A percentile compares a stretch with the other conserved stretches of the same genome.
Conservation (phyloP, 139 green algal genomes). For the Tetradesmus lagerheimii region DNA sequence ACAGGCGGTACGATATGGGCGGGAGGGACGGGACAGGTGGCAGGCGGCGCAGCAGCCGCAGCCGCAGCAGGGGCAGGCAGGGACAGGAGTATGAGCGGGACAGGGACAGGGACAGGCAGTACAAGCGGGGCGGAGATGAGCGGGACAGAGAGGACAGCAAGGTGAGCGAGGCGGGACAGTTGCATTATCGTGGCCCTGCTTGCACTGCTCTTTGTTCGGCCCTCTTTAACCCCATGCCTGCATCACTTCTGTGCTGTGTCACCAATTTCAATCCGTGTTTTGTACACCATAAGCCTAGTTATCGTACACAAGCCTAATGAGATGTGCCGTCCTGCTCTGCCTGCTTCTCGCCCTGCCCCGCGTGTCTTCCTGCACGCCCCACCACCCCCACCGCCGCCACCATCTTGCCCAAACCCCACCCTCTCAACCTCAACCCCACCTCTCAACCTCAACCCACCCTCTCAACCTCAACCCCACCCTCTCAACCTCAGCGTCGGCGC, state of each 20-base stretch:
- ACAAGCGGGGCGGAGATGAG: slow-evolving; percentile 28
- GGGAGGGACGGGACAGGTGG: background rate
- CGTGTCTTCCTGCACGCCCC: background rate
- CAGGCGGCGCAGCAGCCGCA: slow-evolving; percentile 13
- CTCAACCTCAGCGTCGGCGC: background rate
- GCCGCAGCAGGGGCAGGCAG: slow-evolving; percentile 9
- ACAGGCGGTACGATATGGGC: background rate
- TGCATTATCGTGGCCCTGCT: too few relatives aligned
- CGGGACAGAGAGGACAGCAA: slow-evolving; percentile 2
- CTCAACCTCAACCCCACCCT: too few relatives aligned
- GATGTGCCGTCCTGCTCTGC: background rate
- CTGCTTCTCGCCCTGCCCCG: background rate
- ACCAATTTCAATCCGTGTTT: too few relatives aligned
- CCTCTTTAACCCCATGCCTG: too few relatives aligned
- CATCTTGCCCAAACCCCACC: background rate
- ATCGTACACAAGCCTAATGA: background rate
- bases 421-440: too few relatives aligned
- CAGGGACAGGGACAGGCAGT: slow-evolving; percentile 17
- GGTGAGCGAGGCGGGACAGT: background rate
- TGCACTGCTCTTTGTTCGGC: too few relatives aligned
- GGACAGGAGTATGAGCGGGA: background rate
- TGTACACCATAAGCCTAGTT: too few relatives aligned
- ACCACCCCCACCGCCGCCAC: background rate
- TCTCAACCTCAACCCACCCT: too few relatives aligned
- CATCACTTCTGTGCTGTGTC: too few relatives aligned